Evolutionary conservation across 1,284 basidiomycete species (phyloP), one percentile per base, ranked within the genome.

Genomic region (Fistulinella staudtii): DNA sequence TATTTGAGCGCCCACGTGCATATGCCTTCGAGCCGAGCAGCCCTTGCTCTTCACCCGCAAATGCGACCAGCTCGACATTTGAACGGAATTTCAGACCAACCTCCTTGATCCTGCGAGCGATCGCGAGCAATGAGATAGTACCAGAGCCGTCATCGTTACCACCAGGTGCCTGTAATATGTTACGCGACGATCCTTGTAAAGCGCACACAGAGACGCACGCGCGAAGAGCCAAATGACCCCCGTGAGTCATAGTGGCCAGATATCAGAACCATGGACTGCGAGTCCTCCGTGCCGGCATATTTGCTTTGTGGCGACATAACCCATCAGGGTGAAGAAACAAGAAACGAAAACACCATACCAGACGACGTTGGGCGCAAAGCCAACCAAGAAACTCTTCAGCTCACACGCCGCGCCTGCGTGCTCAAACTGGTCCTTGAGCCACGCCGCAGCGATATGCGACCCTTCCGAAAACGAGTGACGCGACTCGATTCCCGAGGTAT

Each of bases 181-280:
- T n/a, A n/a, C n/a, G n/a, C 23, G 1, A 20, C 25, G 25, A 13
- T 27, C 25, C 8, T 8, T 27, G 9, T 25, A 11, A 6, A 13
- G 5, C 5, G 25, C n/a, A 27, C 9, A 27, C 8, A 6, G 25
- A 27, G 5, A 6, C 62, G 41, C 41, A 66, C 61, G 17, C 55
- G 64, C 15, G 50, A 22, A 1, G 45, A 61, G n/a, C 91, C 91
- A 62, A 91, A 93, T 2, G 84, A 85, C 10, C 91, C 91, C 25
- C 91, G 81, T 39, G 84, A 88, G 61, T 93, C 90, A 60, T 91
- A 92, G 64, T 93, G 90, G 2, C 80, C 88, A 45, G 84, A 85
- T 39, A 93, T 69, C 37, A 93, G 72, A 21, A 88, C 78, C 28
- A 73, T 85, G 51, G 75, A 79, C 29, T 78, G 65, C 28, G 67